These are phyloP conservation scores for Lantana camara DNA, from an alignment of 257 asterid genomes.

Conservation along the genomic window DNA sequence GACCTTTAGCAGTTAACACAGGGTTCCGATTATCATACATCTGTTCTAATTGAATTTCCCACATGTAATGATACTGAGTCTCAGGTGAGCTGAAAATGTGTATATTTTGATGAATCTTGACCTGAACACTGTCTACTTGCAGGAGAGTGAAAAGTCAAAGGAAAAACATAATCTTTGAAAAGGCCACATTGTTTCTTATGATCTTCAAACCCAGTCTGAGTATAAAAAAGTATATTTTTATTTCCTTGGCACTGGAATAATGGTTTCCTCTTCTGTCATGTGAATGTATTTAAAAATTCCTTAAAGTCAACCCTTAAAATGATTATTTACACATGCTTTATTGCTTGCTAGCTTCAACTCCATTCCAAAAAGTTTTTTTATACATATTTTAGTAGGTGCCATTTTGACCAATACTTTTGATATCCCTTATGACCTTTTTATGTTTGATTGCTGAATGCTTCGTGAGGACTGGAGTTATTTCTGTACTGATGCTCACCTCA, in stretches of 20 bases:
- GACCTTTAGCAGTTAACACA: neutral
- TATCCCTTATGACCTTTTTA: constrained; percentile 5
- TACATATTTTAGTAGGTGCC: neutral
- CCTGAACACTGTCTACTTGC: neutral
- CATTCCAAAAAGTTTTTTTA: constrained; percentile 3
- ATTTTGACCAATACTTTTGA: constrained; percentile 8
- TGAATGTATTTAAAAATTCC: too few relatives aligned
- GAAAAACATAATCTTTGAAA: neutral
- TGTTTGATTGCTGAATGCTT: constrained; percentile 19
- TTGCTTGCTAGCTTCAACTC: constrained; percentile 1
- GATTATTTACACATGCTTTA: constrained; percentile 8
- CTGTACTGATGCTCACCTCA: constrained; percentile 18
- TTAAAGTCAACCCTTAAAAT: too few relatives aligned
- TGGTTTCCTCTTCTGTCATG: neutral
- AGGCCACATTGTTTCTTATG: neutral
- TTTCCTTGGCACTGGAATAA: neutral
- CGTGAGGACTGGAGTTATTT: constrained; percentile 8
- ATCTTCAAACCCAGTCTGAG: neutral
- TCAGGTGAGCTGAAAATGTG: neutral
- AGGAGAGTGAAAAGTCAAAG: neutral
- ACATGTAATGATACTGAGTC: neutral
- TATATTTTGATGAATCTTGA: neutral
- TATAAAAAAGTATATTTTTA: neutral
- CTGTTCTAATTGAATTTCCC: neutral
- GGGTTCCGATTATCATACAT: too few relatives aligned